Base-by-base conservation (phyloP, 2,329 filamentous ascomycete genomes). In the Rutstroemia sp. region DNA sequence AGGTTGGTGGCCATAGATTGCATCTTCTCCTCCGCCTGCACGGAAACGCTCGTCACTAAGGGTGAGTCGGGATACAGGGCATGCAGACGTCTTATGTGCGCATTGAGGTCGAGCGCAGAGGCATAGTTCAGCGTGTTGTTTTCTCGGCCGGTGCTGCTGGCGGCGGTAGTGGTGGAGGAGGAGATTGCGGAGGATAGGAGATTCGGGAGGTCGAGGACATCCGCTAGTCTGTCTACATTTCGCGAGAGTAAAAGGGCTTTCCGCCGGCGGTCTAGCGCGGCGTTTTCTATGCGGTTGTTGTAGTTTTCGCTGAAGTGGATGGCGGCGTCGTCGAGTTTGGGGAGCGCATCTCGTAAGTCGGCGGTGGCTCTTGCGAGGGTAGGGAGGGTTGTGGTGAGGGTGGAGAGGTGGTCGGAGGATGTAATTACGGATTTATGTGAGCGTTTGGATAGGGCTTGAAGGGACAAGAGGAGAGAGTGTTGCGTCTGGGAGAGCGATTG, bases 71-170 rank as follows among this genome's bases (percentile, higher is more conserved):
- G 88, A 69, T 96, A 95, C 27, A 97, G 76, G 0, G 84, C 83
- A 59, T 91, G 84, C 5, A 99, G 77, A 7, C 94, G 83, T 64
- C 89, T 89, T 68, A 96, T 94, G 69, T 97, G 94, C n/a, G 89
- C 87, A 68, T 95, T 88, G 2, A 99, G 78, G 70, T 99, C 94
- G 37, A 99, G 77, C 0, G 92, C 92, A 0, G 90, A 89, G 2
- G 91, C 86, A 74, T 96, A 95, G 63, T 90, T 95, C 58, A 84
- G 82, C 9, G 76, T 80, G 6, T 74, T 69, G 2, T 73, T 68
- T 5, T 72, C 66, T 12, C 65, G 60, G 16, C 48, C 44, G 3
- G 72, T 63, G 2, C 73, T 69, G n/a, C 73, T 73, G 19, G 60
- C 54, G n/a, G 77, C 49, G 17, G 79, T 73, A 3, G 58, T 63